Percentiles rank a stretch among this genome's conserved stretches.
Evolutionary conservation across 2,329 filamentous ascomycete species (phyloP).

Genomic region (Biscogniauxia marginata): DNA sequence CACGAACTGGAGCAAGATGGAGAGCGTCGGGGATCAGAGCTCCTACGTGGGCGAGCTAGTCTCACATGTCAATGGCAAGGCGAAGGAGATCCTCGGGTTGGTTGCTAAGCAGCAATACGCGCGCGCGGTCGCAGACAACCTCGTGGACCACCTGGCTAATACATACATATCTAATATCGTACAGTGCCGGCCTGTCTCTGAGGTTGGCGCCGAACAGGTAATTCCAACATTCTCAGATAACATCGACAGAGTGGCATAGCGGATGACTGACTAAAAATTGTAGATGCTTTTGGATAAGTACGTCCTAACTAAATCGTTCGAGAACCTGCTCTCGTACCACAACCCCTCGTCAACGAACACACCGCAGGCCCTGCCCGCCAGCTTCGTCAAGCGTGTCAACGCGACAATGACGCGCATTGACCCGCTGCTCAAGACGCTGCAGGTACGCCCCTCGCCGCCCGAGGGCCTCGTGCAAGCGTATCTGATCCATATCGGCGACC

Average conservation of each 20-base stretch:
- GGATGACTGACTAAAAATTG: slow-evolving; percentile 23
- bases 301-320: slow-evolving; percentile 76
- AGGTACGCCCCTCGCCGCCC: slow-evolving; percentile 86
- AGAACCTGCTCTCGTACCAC: slow-evolving; percentile 66
- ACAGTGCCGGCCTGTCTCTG: slow-evolving; percentile 85
- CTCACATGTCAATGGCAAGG: slow-evolving; percentile 66
- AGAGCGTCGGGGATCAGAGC: slow-evolving; percentile 90
- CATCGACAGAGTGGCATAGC: too few species aligned
- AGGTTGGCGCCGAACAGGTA: slow-evolving; percentile 90
- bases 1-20: slow-evolving; percentile 91
- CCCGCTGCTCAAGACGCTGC: slow-evolving; percentile 90
- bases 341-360: slow-evolving; percentile 39
- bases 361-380: slow-evolving; percentile 45
- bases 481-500: slow-evolving; percentile 92
- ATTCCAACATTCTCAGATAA: slow-evolving; percentile 10
- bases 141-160: slow-evolving; percentile 83
- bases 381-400: slow-evolving; percentile 84
- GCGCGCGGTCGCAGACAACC: slow-evolving; percentile 88
- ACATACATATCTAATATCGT: slow-evolving; percentile 82
- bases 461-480: slow-evolving; percentile 97
- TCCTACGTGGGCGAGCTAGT: slow-evolving; percentile 85
- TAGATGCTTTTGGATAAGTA: slow-evolving; percentile 97
- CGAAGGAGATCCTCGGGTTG: slow-evolving; percentile 71
- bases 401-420: slow-evolving; percentile 84
- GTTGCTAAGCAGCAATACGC: slow-evolving; percentile 92